Conservation (phyloP, 2,329 filamentous ascomycete species). For the Amphichorda felina region DNA sequence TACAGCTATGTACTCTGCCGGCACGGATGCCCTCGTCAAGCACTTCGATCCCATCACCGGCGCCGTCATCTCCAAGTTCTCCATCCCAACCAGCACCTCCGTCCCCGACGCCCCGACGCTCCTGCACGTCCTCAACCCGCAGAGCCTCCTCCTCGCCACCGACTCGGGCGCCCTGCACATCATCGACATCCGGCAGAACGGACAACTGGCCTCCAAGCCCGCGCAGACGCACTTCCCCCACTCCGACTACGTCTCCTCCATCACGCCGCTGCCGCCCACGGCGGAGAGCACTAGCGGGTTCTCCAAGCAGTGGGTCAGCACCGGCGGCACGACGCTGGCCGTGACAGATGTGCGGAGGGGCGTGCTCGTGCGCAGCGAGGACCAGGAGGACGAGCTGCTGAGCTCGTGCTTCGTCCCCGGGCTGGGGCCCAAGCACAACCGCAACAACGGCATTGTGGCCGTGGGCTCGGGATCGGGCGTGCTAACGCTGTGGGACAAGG, state of each 20-base stretch:
- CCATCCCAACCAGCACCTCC: constrained; percentile 48
- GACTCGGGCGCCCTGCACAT: constrained; percentile 85
- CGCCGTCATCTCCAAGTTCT: constrained; percentile 69
- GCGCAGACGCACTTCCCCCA: constrained; percentile 78
- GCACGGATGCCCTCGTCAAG: constrained; percentile 46
- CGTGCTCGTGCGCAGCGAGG: constrained; percentile 78
- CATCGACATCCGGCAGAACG: constrained; percentile 60
- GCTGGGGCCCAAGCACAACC: constrained; percentile 52
- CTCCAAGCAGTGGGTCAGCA: constrained; percentile 90
- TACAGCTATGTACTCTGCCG: constrained; percentile 50
- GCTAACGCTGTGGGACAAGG: constrained; percentile 86
- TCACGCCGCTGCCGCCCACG: constrained; percentile 72
- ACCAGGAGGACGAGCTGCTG: constrained; percentile 90
- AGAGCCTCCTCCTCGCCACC: constrained; percentile 78
- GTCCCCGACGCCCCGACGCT: constrained; percentile 64
- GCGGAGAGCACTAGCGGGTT: constrained; percentile 76
- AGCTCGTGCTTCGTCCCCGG: constrained; percentile 69
- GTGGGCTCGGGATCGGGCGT: constrained; percentile 69
- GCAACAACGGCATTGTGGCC: constrained; percentile 63
- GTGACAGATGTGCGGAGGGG: constrained; percentile 82
- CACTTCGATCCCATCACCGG: constrained; percentile 47
- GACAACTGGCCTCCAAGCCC: constrained; percentile 51
- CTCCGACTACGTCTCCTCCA: constrained; percentile 82
- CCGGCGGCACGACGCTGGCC: constrained; percentile 80
- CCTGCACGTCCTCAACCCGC: constrained; percentile 73